Percentiles rank a stretch among this genome's conserved stretches.
These are phyloP conservation scores for Eucalyptus pauciflora DNA, from an alignment of 345 rosid species.

Conservation along the genomic window DNA sequence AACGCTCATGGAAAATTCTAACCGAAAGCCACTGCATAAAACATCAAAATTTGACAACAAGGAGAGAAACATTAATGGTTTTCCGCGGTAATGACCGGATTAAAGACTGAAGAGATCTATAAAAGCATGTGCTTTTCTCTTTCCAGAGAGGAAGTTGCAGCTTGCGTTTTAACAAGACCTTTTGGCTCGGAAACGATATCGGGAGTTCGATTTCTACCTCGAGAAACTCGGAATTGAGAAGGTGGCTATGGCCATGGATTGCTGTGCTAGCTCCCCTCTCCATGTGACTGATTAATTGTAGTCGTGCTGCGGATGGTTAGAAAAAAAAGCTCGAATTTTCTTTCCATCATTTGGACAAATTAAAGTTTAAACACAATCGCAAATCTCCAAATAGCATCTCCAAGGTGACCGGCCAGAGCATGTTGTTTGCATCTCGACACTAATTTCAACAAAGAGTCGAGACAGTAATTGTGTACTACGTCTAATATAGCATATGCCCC, in stretches of 20 bases:
- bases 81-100: not conserved
- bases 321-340: not conserved
- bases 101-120: not conserved
- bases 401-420: not conserved
- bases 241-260: not conserved
- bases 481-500: not conserved
- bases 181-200: not conserved
- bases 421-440: not conserved
- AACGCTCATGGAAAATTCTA: not conserved
- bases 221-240: not conserved
- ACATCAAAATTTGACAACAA: not conserved
- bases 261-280: not conserved
- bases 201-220: not conserved
- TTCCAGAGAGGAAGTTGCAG: not conserved
- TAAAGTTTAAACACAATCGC: not conserved
- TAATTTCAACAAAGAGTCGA: not conserved
- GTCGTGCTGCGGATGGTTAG: accelerated
- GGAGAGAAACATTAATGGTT: not conserved
- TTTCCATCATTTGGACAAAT: not conserved
- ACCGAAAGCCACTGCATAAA: not conserved
- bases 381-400: not conserved
- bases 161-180: not conserved
- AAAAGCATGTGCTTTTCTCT: not conserved
- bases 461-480: not conserved
- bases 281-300: not conserved